Base-by-base conservation (phyloP, 805 yeast genomes). In the Metschnikowia lunata region DNA sequence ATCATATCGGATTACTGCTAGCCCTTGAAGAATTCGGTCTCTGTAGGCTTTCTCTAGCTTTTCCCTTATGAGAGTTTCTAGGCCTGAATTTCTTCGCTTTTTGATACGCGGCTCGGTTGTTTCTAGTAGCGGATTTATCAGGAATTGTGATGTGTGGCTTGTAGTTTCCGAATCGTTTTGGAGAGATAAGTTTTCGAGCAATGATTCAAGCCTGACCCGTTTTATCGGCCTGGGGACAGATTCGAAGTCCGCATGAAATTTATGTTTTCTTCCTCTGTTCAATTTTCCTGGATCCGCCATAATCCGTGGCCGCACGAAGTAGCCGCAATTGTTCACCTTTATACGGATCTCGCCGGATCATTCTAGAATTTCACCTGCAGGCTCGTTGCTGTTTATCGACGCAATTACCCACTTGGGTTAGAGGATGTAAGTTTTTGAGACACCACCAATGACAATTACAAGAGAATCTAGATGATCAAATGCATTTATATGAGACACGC, bases 171-270 rank as follows among this genome's bases (percentile, higher is more conserved):
- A 31, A 15, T 41, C 40, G n/a, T 56, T 59, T 10, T 45, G 52
- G 8, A 66, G 41, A 14, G 52, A 46, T 28, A 68, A 54, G 2
- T 52, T 51, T 27, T 54, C 49, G 38, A 68, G 60, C 29, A 66
- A 41, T 15, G 43, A 53, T 43, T 66, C 72, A 12, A 69, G 59
- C 36, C 61, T 62, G 13, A 62, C 47, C 34, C 67, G 50, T 50
- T 68, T 68, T 7, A 58, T 9, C 18, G 43, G 37, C 36, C 36
- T 29, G 29, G 18, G 18, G n/a, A 34, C 28, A 5, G 18, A 33
- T 7, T 43, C 46, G 8, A 14, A 15, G n/a, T 43, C 46, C n/a
- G 42, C 23, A 13, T 38, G 35, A 15, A 30, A 30, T 30, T n/a
- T 38, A 14, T 42, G 46, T 30, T 43, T 43, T 43, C 46, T 29